phyloP scores from a whole-genome alignment of 192 early-diverging fungal genomes.

The Dimargaris xerosporica region DNA sequence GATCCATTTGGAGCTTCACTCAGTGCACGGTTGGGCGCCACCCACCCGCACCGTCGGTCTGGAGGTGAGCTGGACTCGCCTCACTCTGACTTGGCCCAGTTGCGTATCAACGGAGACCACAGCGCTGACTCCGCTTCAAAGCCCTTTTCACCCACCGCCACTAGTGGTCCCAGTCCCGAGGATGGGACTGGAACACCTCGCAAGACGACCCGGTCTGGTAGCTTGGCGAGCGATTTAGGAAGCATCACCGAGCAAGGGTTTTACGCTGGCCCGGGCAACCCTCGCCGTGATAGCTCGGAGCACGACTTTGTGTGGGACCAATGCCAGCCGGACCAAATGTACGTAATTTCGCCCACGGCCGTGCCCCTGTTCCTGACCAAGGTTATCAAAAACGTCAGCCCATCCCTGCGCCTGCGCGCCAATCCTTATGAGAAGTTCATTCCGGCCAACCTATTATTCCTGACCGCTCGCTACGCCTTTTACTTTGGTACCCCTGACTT shows the following conservation, averaged over 20 bases:
- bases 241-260: conserved; percentile 5
- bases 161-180: background rate
- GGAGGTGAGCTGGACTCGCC: background rate
- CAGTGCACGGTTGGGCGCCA: background rate
- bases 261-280: conserved; percentile 22
- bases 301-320: conserved; percentile 59
- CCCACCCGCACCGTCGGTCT: background rate
- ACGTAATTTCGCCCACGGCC: conserved; percentile 70
- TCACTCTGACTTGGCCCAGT: background rate
- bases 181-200: conserved; percentile 15
- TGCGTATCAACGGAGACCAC: background rate
- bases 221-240: background rate
- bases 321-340: conserved; percentile 85
- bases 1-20: background rate
- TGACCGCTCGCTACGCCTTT: conserved; percentile 77
- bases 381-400: conserved; percentile 49
- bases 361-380: conserved; percentile 57
- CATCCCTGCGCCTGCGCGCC: conserved; percentile 32
- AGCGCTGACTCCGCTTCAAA: background rate
- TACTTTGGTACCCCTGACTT: conserved; percentile 61
- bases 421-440: conserved; percentile 37
- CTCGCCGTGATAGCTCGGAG: conserved; percentile 17
- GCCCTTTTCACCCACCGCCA: background rate
- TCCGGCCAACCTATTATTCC: conserved; percentile 75
- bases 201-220: conserved; percentile 15